Evolutionary conservation across 2,329 filamentous ascomycete genomes (phyloP), one percentile per base, ranked within the genome.

Genomic region (Rhynchosporium agropyri): DNA sequence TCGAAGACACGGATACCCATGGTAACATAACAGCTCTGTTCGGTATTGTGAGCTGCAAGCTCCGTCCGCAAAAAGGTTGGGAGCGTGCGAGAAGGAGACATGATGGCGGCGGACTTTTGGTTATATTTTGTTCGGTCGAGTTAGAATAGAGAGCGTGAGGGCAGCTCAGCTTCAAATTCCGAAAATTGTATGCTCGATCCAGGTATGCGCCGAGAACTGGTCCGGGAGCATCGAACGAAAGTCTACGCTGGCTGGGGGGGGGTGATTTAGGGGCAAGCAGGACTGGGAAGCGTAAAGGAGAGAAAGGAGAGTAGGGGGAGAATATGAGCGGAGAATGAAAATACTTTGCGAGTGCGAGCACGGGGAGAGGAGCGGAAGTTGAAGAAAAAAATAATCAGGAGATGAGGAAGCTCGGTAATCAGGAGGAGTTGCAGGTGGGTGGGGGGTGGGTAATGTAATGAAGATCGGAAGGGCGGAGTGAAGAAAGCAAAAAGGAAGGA

Each of bases 1-100:
- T 99, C 94, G 83, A 92, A 99, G 70, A 99, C 94, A 71, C 94
- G 96, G 63, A 84, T 84, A 66, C 92, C 93, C 60, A 97, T 82
- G 3, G 91, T 95, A 70, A 99, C 93, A 81, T 93, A 99, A 81
- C 94, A 98, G 55, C 92, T 96, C 74, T 92, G 85, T 56, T 80
- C 79, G 53, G 85, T 88, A 76, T 90, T 94, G 77, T 96, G 92
- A 70, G 87, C 81, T 76, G 89, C 86, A 73, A 99, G 87, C 75
- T 99, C 91, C 69, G 89, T 85, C 70, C 83, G 83, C 56, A 91
- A 89, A 74, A 98, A 89, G 33, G 89, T 94, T 62, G 94, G 94
- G 56, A 98, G 86, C 55, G 86, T 92, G 75, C 85, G 85, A 72
- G 86, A 87, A 70, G 92, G 90, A 91, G 96, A 97, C 67, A 70